Percentiles rank a stretch among this genome's conserved stretches.
Conservation (phyloP, 2,329 filamentous ascomycete species). For the Botryotinia convoluta region DNA sequence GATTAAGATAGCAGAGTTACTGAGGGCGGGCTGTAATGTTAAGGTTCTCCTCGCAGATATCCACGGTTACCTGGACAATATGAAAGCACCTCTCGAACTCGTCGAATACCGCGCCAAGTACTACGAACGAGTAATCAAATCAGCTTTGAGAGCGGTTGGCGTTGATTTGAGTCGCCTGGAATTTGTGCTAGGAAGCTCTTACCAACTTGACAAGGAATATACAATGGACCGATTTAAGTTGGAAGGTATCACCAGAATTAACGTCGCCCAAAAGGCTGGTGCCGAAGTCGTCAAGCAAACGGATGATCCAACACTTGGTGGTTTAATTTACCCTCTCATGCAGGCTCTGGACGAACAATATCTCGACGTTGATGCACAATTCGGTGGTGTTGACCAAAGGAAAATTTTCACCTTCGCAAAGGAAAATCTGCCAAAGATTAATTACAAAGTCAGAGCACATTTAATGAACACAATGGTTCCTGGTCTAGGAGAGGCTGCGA, state of each 20-base stretch:
- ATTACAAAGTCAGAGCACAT: slow-evolving; percentile 71
- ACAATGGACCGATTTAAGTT: slow-evolving; percentile 86
- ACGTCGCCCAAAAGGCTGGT: slow-evolving; percentile 76
- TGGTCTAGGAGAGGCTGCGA: slow-evolving; percentile 73
- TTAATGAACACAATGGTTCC: slow-evolving; percentile 87
- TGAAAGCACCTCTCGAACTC: slow-evolving; percentile 85
- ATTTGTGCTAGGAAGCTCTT: slow-evolving; percentile 81
- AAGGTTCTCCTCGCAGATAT: slow-evolving; percentile 70
- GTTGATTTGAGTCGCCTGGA: slow-evolving; percentile 73
- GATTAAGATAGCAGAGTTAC: slow-evolving; percentile 85
- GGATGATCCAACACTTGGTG: slow-evolving; percentile 68
- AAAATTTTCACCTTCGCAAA: slow-evolving; percentile 86
- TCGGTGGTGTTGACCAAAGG: slow-evolving; percentile 82
- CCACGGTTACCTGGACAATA: slow-evolving; percentile 75
- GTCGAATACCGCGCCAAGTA: slow-evolving; percentile 77
- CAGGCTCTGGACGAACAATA: slow-evolving; percentile 50
- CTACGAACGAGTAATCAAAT: slow-evolving; percentile 75
- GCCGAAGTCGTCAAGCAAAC: slow-evolving; percentile 83
- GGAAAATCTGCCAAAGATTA: slow-evolving; percentile 80
- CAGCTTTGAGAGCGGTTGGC: slow-evolving; percentile 53
- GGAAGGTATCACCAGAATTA: slow-evolving; percentile 39
- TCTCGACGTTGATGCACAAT: slow-evolving; percentile 82
- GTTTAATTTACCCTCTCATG: slow-evolving; percentile 80
- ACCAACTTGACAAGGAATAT: slow-evolving; percentile 73
- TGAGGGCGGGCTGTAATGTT: slow-evolving; percentile 79